Conservation (phyloP, 176 grass and related monocot genomes). For the Bolboschoenus planiculmis region DNA sequence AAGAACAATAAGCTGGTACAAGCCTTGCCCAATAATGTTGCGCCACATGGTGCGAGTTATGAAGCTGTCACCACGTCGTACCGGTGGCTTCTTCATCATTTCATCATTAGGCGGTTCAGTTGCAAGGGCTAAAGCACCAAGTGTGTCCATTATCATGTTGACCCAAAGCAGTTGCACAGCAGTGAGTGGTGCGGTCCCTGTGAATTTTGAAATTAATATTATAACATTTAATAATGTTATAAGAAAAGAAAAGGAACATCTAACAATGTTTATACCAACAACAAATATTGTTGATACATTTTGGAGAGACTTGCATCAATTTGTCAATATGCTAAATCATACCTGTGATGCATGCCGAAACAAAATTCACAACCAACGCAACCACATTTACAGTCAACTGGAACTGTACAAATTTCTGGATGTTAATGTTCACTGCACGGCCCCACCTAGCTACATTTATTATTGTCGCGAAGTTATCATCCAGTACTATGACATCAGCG, state of each 20-base stretch:
- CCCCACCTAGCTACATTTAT: constrained; percentile 47
- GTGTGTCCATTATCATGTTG: constrained; percentile 99
- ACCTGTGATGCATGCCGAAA: constrained; percentile 43
- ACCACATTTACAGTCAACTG: constrained; percentile 49
- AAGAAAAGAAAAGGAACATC: background rate
- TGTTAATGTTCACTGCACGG: constrained; percentile 44
- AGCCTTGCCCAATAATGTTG: constrained; percentile 81
- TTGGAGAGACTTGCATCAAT: background rate
- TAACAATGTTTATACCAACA: too few species aligned
- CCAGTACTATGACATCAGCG: constrained; percentile 46
- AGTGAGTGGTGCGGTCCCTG: constrained; percentile 82
- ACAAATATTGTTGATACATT: background rate
- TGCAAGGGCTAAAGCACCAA: constrained; percentile 87
- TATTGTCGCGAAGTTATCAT: constrained; percentile 48
- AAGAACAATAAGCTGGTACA: constrained; percentile 76
- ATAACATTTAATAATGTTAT: background rate
- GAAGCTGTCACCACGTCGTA: constrained; percentile 55
- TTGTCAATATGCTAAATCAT: constrained; percentile 14
- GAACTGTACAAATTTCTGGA: constrained; percentile 53
- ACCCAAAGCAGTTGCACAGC: constrained; percentile 96
- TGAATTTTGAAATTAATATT: background rate
- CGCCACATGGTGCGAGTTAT: constrained; percentile 93
- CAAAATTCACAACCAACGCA: constrained; percentile 39
- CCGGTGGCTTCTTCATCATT: constrained; percentile 80
- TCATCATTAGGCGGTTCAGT: constrained; percentile 87